A percentile compares a stretch with the other conserved stretches of the same genome.
Evolutionary conservation across 2,329 filamentous ascomycete species (phyloP).

Genomic region (Fusarium scirpi): DNA sequence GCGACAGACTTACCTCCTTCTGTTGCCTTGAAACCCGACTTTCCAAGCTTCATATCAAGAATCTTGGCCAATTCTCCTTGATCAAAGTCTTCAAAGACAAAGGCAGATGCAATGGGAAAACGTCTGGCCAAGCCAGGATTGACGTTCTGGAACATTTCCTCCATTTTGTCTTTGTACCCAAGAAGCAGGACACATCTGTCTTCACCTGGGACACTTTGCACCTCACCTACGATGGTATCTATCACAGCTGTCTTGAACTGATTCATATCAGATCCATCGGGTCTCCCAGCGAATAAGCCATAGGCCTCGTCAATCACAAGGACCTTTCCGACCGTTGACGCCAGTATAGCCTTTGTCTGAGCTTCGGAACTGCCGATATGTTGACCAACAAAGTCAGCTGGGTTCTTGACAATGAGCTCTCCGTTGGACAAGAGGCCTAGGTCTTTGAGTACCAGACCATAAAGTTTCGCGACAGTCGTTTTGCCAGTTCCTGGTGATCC

Average conservation of each 20-base stretch:
- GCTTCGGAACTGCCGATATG: conserved; percentile 75
- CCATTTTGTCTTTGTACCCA: conserved; percentile 78
- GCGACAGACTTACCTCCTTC: conserved; percentile 64
- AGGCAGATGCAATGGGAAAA: conserved; percentile 73
- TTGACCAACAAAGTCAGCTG: conserved; percentile 77
- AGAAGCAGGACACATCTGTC: conserved; percentile 79
- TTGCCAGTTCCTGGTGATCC: conserved; percentile 82
- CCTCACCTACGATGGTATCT: conserved; percentile 79
- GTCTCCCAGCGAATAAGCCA: conserved; percentile 65
- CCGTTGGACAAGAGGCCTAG: conserved; percentile 75
- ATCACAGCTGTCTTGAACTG: conserved; percentile 73
- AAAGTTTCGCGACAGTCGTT: conserved; percentile 79
- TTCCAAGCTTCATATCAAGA: conserved; percentile 71
- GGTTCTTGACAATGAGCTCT: conserved; percentile 79
- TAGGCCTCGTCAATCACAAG: conserved; percentile 87
- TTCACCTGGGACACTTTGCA: conserved; percentile 76
- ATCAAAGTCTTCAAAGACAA: conserved; percentile 76
- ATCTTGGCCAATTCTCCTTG: conserved; percentile 69
- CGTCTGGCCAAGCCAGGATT: conserved; percentile 77
- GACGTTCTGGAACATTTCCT: conserved; percentile 77
- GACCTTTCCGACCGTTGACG: conserved; percentile 75
- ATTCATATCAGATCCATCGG: conserved; percentile 46
- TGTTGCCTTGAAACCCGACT: conserved; percentile 65
- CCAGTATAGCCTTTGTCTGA: conserved; percentile 78
- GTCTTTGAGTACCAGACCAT: conserved; percentile 75